Evolutionary conservation across 345 rosid species (phyloP).

Genomic region (Erucastrum elatum): DNA sequence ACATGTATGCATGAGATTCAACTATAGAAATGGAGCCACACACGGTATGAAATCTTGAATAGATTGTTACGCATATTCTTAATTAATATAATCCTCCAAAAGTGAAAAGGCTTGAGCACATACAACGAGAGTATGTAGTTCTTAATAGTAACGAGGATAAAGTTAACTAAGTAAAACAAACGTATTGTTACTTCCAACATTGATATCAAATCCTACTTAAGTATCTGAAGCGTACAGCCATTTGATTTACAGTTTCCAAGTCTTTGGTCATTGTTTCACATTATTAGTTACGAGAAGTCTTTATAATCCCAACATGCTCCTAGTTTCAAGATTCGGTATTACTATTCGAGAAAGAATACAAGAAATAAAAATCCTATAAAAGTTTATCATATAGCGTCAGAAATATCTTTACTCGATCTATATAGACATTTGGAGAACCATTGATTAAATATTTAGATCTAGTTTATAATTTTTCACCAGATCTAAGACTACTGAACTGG

Average conservation of each 20-base stretch:
- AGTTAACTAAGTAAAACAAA: background rate
- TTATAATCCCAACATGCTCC: conserved; percentile 36
- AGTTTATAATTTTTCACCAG: conserved; percentile 3
- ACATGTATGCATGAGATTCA: background rate
- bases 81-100: conserved; percentile 2
- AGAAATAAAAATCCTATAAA: background rate
- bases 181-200: conserved; percentile 35
- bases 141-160: conserved; percentile 1
- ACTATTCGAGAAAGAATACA: conserved; percentile 19
- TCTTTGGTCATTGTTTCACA: conserved; percentile 33
- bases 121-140: conserved; percentile 15
- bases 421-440: background rate
- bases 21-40: background rate
- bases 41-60: background rate
- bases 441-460: background rate
- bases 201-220: conserved; percentile 38
- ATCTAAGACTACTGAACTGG: background rate
- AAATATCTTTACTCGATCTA: conserved; percentile 3
- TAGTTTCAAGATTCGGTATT: conserved; percentile 36
- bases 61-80: conserved; percentile 4
- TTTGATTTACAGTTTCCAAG: conserved; percentile 34
- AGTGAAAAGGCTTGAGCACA: conserved; percentile 15
- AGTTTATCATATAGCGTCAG: conserved; percentile 17
- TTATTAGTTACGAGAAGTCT: conserved; percentile 27
- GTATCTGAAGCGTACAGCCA: background rate